A percentile compares a stretch with the other conserved stretches of the same genome.
phyloP scores from a whole-genome alignment of 108 stramenopile genomes.

The Stephanodiscus triporus region DNA sequence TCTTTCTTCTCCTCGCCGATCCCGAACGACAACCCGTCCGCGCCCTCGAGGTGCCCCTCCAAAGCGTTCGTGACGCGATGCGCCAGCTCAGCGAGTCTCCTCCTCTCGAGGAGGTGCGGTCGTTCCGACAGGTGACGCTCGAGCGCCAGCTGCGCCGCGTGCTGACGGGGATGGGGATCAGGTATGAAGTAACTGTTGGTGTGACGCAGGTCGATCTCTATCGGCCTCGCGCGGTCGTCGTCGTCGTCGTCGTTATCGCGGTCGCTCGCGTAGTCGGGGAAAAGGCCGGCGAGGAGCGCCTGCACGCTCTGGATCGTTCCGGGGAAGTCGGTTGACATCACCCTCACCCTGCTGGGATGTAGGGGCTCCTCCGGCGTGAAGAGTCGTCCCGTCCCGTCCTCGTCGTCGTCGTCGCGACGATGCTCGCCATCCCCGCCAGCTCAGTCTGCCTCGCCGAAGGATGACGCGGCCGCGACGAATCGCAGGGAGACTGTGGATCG shows the following conservation, averaged over 20 bases:
- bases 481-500: conserved; percentile 6
- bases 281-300: conserved; percentile 71
- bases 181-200: conserved; percentile 74
- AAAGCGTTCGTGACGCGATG: conserved; percentile 57
- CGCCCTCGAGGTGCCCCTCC: conserved; percentile 54
- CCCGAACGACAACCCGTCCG: conserved; percentile 65
- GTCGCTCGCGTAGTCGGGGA: conserved; percentile 41
- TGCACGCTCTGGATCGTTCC: conserved; percentile 85
- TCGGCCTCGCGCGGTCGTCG: conserved; percentile 20
- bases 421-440: conserved; percentile 32
- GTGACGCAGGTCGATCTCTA: conserved; percentile 70
- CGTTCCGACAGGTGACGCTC: conserved; percentile 58
- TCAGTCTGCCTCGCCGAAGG: too few relatives aligned
- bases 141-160: conserved; percentile 60
- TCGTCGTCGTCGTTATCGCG: conserved; percentile 5
- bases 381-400: conserved; percentile 34
- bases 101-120: conserved; percentile 57
- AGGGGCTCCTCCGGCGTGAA: conserved; percentile 45
- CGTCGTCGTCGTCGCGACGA: conserved; percentile 6
- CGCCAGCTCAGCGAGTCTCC: conserved; percentile 55
- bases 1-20: conserved; percentile 65
- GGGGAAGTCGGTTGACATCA: conserved; percentile 76
- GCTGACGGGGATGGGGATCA: conserved; percentile 80
- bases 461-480: neutral
- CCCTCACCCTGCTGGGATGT: conserved; percentile 49